Evolutionary conservation across 2,329 filamentous ascomycete genomes (phyloP).

Genomic region (Talaromyces rugulosus): DNA sequence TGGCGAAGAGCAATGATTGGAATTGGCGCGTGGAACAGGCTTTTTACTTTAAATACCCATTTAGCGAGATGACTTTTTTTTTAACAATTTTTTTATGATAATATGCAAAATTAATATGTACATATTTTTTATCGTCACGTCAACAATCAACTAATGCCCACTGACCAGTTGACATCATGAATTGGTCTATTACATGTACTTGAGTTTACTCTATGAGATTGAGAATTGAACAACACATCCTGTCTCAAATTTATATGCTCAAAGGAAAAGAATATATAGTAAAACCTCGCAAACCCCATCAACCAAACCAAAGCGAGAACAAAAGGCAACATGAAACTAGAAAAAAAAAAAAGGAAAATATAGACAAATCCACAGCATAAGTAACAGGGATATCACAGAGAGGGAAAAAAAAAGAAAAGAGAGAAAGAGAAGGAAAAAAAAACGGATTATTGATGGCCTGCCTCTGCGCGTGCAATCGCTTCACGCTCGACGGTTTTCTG

Average conservation of each 20-base stretch:
- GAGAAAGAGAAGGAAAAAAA: not conserved
- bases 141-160: not conserved
- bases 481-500: conserved; percentile 63
- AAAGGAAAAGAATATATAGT: not conserved
- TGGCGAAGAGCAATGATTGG: not conserved
- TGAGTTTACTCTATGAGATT: not conserved
- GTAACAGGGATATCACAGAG: not conserved
- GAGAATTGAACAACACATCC: not conserved
- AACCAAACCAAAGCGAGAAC: not conserved
- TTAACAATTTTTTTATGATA: not conserved
- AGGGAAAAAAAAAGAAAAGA: not conserved
- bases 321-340: not conserved
- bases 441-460: conserved; percentile 3
- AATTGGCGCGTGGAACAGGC: not conserved
- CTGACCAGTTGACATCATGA: not conserved
- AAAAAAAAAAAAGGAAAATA: not conserved
- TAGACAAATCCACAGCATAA: not conserved
- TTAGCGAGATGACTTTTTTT: not conserved
- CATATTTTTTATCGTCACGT: not conserved
- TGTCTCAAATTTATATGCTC: not conserved
- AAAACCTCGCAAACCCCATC: not conserved
- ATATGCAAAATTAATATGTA: not conserved
- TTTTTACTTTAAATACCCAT: not conserved
- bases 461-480: conserved; percentile 39
- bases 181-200: not conserved